Evolutionary conservation across 768 basidiomycete genomes (phyloP).

Genomic region (Krasilnikovozyma curviuscula): DNA sequence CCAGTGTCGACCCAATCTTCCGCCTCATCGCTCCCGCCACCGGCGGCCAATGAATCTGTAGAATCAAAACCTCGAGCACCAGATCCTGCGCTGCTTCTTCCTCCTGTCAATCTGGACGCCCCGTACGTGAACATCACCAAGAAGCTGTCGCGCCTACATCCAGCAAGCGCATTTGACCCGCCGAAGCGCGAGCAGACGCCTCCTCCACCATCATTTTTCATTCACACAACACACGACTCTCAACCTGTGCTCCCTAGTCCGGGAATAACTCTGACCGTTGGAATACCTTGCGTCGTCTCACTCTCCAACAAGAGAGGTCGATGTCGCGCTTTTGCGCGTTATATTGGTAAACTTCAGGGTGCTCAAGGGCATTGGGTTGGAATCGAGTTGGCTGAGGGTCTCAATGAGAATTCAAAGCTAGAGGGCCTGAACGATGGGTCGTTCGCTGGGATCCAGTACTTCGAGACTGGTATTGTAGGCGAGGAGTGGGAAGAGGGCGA

Average conservation of each 20-base stretch:
- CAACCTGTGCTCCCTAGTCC: conserved; percentile 4
- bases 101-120: conserved; percentile 29
- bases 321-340: conserved; percentile 69
- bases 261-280: conserved; percentile 61
- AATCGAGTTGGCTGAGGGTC: conserved; percentile 61
- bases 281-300: conserved; percentile 76
- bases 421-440: conserved; percentile 65
- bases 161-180: conserved; percentile 8
- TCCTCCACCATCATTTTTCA: not conserved
- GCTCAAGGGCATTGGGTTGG: conserved; percentile 75
- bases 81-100: no score
- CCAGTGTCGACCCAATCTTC: no score
- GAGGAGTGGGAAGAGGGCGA: conserved; percentile 28
- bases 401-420: conserved; percentile 31
- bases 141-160: conserved; percentile 17
- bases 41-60: no score
- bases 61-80: no score
- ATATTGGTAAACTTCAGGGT: conserved; percentile 70
- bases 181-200: not conserved
- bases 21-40: no score
- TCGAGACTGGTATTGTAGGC: conserved; percentile 40
- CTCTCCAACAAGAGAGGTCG: conserved; percentile 46
- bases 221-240: not conserved
- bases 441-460: conserved; percentile 64
- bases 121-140: conserved; percentile 27